Evolutionary conservation across 2,329 filamentous ascomycete species (phyloP).

Genomic region (Huntiella moniliformis): DNA sequence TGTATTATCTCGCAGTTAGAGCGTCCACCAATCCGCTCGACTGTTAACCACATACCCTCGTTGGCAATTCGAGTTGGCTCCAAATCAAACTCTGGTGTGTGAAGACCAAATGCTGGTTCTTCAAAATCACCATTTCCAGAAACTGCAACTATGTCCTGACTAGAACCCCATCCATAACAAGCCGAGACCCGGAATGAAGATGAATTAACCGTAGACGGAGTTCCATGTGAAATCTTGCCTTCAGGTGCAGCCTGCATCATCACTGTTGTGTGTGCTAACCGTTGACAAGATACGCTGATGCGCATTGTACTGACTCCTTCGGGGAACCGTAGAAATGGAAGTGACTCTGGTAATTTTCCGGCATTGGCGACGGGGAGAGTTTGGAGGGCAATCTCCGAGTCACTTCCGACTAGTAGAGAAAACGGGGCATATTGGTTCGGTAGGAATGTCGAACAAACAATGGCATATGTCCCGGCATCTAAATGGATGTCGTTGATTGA

Average conservation of each 20-base stretch:
- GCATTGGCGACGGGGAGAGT: constrained; percentile 55
- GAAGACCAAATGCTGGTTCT: constrained; percentile 45
- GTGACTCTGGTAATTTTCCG: constrained; percentile 46
- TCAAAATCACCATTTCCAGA: constrained; percentile 59
- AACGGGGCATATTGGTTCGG: constrained; percentile 59
- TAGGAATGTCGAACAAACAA: constrained; percentile 84
- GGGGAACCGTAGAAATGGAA: constrained; percentile 36
- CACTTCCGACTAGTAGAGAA: constrained; percentile 53
- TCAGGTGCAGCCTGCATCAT: constrained; percentile 18
- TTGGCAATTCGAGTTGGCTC: constrained; percentile 39
- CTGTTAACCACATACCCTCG: constrained; percentile 56
- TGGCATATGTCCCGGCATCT: constrained; percentile 59
- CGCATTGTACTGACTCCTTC: constrained; percentile 23
- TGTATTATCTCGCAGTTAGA: constrained; percentile 25
- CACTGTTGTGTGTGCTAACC: constrained; percentile 1
- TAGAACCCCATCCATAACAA: constrained; percentile 52
- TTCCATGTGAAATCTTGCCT: not conserved
- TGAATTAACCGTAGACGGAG: constrained; percentile 17
- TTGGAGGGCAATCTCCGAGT: constrained; percentile 27
- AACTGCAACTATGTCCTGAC: constrained; percentile 42
- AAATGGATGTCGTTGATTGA: constrained; percentile 43
- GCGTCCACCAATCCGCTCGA: constrained; percentile 55
- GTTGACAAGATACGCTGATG: constrained; percentile 14
- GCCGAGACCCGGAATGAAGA: constrained; percentile 48
- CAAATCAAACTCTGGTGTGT: constrained; percentile 57